Percentiles rank a stretch among this genome's conserved stretches.
phyloP scores from a whole-genome alignment of 768 basidiomycete genomes.

The Melanogaster broomeanus region DNA sequence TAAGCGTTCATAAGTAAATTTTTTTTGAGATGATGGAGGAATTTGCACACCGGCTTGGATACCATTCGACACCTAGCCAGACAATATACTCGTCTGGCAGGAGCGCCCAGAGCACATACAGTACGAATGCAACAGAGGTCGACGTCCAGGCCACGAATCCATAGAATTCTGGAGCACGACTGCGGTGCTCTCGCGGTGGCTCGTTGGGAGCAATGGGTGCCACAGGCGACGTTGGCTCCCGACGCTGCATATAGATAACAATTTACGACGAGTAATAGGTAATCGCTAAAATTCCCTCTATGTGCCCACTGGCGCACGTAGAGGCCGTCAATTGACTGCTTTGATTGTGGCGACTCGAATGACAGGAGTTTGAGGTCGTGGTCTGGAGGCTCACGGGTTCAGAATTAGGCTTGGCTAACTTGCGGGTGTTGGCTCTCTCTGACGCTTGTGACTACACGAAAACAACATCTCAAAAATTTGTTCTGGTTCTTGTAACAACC shows the following conservation, averaged over 20 bases:
- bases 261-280: neutral
- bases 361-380: too few species aligned
- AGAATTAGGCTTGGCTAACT: too few species aligned
- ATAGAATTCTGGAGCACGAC: slow-evolving; percentile 82
- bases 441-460: too few species aligned
- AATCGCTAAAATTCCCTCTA: too few species aligned
- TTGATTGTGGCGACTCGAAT: too few species aligned
- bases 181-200: slow-evolving; percentile 48
- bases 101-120: slow-evolving; percentile 81
- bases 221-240: slow-evolving; percentile 44
- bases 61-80: slow-evolving; percentile 75
- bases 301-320: too few species aligned
- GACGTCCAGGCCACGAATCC: slow-evolving; percentile 89
- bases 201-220: slow-evolving; percentile 45
- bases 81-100: slow-evolving; percentile 72
- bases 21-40: neutral
- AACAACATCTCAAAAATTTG: too few species aligned
- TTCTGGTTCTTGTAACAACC: neutral
- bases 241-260: slow-evolving; percentile 8
- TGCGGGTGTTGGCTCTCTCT: too few species aligned
- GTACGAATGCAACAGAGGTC: slow-evolving; percentile 66
- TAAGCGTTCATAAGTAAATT: slow-evolving; percentile 28
- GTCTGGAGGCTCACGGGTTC: too few species aligned
- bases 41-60: slow-evolving; percentile 72
- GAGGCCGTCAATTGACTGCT: too few species aligned